Base-by-base conservation (phyloP, 2,329 filamentous ascomycete genomes). In the Nannizzia gypsea region DNA sequence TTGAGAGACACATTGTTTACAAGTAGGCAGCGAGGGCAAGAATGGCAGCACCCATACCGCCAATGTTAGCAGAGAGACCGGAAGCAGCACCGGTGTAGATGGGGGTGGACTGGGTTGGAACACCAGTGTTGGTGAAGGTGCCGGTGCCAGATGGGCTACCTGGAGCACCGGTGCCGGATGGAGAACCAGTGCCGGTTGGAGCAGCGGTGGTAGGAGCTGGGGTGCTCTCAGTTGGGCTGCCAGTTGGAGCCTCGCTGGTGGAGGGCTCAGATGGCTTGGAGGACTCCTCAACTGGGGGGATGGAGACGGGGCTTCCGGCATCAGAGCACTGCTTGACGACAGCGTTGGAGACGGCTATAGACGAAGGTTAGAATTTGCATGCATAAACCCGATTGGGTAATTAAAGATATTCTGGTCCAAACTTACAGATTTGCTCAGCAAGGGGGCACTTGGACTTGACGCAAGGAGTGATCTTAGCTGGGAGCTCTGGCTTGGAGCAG, bases 401-500 rank as follows among this genome's bases (percentile, higher is more conserved):
- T 13, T 42, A 13, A 2, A 44, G 11, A n/a, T n/a, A 44, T 3
- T 44, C 15, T 1, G 34, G 11, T 9, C 3, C 4, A 26, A 46
- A 59, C 61, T 2, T 59, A 63, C 61, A 15, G 26, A 57, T 38
- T 20, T 58, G 61, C 8, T 58, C 58, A 11, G 20, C 31, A n/a
- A 58, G 9, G 5, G 56, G 56, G 68, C 78, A 80, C 20, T 71
- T 71, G 38, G 68, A 66, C 67, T 77, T 58, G 28, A 80, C 77
- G 61, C 78, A 80, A 48, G 78, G 78, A 60, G 73, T 73, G 61
- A 80, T 72, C 50, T 67, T 59, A 48, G 64, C 59, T 54, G 78
- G 67, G 50, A 80, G 72, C 38, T 70, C 66, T 46, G 76, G 69
- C 68, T 77, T 75, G 66, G 73, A 66, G 70, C 77, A 79, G 69